phyloP scores from a whole-genome alignment of 1,139 yeast genomes.

The Saccharomyces hybrid region DNA sequence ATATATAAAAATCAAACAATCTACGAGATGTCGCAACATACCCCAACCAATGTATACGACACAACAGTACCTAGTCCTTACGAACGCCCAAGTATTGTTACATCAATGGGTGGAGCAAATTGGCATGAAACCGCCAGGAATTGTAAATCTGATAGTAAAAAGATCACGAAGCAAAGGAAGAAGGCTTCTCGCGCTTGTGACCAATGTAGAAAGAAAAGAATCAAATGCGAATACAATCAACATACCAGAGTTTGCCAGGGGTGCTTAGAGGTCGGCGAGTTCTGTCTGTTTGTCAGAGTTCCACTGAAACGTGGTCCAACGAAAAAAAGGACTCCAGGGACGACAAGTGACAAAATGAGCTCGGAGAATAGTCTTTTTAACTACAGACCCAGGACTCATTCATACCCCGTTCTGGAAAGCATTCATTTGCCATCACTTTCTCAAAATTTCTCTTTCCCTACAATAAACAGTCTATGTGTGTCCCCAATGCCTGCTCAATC shows the following conservation, averaged over 20 bases:
- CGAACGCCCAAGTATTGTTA: background rate
- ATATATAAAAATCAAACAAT: background rate
- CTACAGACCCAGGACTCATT: background rate
- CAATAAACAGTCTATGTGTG: background rate
- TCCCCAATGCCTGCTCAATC: background rate
- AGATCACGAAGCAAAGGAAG: background rate
- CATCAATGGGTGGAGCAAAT: background rate
- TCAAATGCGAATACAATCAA: background rate
- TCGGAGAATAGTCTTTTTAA: background rate
- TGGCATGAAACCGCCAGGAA: background rate
- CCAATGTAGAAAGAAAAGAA: background rate
- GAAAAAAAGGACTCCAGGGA: background rate
- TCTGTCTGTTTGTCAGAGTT: background rate
- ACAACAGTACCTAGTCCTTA: background rate
- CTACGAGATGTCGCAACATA: background rate
- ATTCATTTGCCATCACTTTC: background rate
- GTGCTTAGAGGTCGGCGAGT: background rate
- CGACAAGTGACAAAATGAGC: background rate
- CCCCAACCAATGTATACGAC: background rate
- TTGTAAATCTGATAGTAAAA: background rate
- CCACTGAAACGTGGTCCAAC: background rate
- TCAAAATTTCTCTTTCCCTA: background rate
- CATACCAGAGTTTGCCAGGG: background rate
- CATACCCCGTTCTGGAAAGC: background rate
- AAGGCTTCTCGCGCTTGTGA: background rate